Conservation (phyloP, 2,329 filamentous ascomycete genomes). For the Coniochaeta ligniaria region DNA sequence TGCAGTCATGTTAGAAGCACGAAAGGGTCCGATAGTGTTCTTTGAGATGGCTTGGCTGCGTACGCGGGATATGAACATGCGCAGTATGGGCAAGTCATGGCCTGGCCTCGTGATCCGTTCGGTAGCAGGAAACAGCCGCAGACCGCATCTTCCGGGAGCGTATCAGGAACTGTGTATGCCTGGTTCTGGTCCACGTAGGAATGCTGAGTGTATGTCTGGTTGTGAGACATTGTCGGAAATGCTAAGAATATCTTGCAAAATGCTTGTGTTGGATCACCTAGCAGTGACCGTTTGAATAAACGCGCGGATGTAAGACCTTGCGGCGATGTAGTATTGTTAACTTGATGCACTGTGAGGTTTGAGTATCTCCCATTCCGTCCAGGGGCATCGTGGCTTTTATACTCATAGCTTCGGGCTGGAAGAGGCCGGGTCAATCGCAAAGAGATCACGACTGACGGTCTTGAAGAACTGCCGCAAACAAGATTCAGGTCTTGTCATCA, state of each 20-base stretch:
- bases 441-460: background rate
- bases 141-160: background rate
- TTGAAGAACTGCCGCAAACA: background rate
- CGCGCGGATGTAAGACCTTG: no score
- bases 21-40: background rate
- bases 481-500: background rate
- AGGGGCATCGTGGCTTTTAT: background rate
- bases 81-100: background rate
- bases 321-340: background rate
- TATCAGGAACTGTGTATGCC: background rate
- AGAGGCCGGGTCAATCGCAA: background rate
- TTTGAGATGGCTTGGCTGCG: background rate
- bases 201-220: background rate
- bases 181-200: background rate
- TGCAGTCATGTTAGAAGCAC: background rate
- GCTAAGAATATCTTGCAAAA: background rate
- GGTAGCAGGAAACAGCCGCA: background rate
- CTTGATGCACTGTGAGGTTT: background rate
- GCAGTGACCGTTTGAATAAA: no score
- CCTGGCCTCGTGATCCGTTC: background rate
- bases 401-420: background rate
- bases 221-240: background rate
- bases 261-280: background rate
- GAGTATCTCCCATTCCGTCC: background rate
- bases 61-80: background rate